Base-by-base conservation (phyloP, 805 yeast genomes). In the Kodamaea leandrae region DNA sequence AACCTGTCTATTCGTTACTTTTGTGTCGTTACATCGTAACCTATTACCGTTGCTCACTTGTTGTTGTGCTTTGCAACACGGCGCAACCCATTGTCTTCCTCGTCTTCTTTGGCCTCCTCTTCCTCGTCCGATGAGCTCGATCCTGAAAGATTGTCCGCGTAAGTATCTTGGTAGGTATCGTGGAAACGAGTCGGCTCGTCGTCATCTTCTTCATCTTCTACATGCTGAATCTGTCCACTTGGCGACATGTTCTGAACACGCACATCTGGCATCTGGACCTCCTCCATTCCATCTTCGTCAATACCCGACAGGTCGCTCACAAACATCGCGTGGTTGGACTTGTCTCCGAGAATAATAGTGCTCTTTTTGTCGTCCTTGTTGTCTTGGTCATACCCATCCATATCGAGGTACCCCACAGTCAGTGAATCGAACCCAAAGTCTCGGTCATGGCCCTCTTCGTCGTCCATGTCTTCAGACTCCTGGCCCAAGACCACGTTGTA, bases 401-500 rank as follows among this genome's bases (percentile, higher is more conserved):
- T 47, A 48, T 67, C 72, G 45, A 70, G 55, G 52, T 64, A 59
- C 25, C 68, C 69, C 29, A 63, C 72, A 14, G 62, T 65, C 28
- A 64, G 58, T 18, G 66, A 53, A 47, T 68, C 66, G 19, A 52
- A 56, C 9, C 58, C 61, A 38, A 39, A 57, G 12, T 49, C 47
- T 17, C 45, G 23, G n/a, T 45, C 49, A 2, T 33, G 23, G 18
- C 16, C 36, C 18, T 35, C 44, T 4, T 37, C 47, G 3, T 37
- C 47, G 6, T 41, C 49, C 4, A 49, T 50, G 17, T 46, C 49
- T 16, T 42, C 50, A 7, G 44, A 29, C 21, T 58, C 61, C 41
- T 78, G 76, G 3, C 82, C 83, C 21, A 77, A 56, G 2, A 77
- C 80, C 19, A 74, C 79, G 54, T 76, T 77, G 51, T 77, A 77